These are phyloP conservation scores for Phytophthora quininea DNA, from an alignment of 352 stramenopile species.

Conservation along the genomic window DNA sequence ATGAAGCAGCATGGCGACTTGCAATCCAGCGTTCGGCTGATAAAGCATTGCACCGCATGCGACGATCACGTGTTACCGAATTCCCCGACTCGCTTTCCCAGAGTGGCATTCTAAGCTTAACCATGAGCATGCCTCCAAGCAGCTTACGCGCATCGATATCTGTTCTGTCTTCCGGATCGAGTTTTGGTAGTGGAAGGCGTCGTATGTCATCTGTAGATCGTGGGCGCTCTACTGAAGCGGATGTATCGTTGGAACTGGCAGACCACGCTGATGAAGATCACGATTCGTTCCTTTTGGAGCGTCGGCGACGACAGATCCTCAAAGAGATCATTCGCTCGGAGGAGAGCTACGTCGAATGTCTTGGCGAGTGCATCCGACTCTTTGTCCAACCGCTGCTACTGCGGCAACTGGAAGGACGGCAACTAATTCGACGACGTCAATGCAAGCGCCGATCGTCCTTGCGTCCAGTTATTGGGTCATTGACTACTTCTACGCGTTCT, in stretches of 20 bases:
- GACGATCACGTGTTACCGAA: constrained; percentile 66
- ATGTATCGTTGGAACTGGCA: constrained; percentile 41
- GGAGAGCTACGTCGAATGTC: constrained; percentile 82
- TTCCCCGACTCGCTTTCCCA: constrained; percentile 54
- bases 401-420: constrained; percentile 79
- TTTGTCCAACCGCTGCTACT: constrained; percentile 85
- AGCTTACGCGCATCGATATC: constrained; percentile 34
- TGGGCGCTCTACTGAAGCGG: constrained; percentile 33
- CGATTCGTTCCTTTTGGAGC: constrained; percentile 64
- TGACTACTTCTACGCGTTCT: constrained; percentile 22
- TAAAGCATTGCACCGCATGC: constrained; percentile 61
- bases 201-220: constrained; percentile 44
- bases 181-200: constrained; percentile 21
- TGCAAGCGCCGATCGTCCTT: constrained; percentile 69
- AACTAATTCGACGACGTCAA: constrained; percentile 65
- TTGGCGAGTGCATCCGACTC: constrained; percentile 84
- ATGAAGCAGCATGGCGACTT: constrained; percentile 69
- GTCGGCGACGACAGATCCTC: constrained; percentile 73
- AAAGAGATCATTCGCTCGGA: constrained; percentile 87
- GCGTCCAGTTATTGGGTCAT: constrained; percentile 44
- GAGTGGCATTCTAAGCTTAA: constrained; percentile 43
- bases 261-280: constrained; percentile 38
- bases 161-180: constrained; percentile 16
- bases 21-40: constrained; percentile 76
- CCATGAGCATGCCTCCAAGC: constrained; percentile 30